Percentiles rank a stretch among this genome's conserved stretches.
Evolutionary conservation across 768 basidiomycete genomes (phyloP).

Genomic region (Suillus paluster): DNA sequence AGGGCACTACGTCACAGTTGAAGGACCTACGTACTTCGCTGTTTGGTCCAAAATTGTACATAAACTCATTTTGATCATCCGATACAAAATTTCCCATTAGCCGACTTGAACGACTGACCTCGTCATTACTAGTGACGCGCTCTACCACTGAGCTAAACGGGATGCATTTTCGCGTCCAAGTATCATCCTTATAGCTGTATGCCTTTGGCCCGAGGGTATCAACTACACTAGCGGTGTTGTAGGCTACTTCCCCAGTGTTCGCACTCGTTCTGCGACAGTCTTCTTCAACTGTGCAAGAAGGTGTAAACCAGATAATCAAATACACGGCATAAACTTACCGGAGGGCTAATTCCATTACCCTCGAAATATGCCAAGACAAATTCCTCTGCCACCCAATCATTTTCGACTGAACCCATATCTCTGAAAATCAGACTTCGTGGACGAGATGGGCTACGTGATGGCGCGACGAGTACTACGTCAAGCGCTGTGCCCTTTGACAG

Average conservation of each 20-base stretch:
- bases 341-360: conserved; percentile 68
- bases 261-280: conserved; percentile 27
- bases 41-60: neutral
- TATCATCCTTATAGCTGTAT: neutral
- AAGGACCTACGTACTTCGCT: too few species aligned
- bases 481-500: conserved; percentile 69
- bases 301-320: neutral
- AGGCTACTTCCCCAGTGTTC: conserved; percentile 12
- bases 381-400: conserved; percentile 75
- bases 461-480: conserved; percentile 69
- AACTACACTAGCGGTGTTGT: neutral
- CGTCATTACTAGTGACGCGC: conserved; percentile 75
- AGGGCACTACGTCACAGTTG: too few species aligned
- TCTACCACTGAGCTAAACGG: conserved; percentile 54
- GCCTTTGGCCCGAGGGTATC: neutral
- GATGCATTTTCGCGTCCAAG: conserved; percentile 10
- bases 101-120: conserved; percentile 72
- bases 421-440: conserved; percentile 65
- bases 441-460: conserved; percentile 45
- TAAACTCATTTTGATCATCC: too few species aligned
- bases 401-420: conserved; percentile 74
- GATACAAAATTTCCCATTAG: conserved; percentile 53
- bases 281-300: conserved; percentile 32
- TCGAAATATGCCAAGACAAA: conserved; percentile 79
- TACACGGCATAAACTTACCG: conserved; percentile 42